These are phyloP conservation scores for Otatea glauca DNA, from an alignment of 176 grass and related monocot genomes.

Conservation along the genomic window DNA sequence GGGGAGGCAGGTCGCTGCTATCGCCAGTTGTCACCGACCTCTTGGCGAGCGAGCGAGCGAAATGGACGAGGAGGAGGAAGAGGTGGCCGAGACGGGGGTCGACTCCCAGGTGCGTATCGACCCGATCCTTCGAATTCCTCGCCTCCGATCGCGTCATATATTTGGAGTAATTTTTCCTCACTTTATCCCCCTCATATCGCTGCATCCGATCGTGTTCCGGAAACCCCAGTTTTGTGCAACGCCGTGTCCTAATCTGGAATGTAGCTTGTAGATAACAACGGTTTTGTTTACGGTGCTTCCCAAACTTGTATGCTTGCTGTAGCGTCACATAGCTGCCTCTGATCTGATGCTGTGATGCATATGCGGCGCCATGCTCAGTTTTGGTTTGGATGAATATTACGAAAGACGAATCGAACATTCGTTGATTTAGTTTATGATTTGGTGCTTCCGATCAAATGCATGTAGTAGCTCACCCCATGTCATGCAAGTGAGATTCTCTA, in stretches of 20 bases:
- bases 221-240: constrained; percentile 25
- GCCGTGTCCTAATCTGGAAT: constrained; percentile 2
- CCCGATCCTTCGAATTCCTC: background rate
- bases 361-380: background rate
- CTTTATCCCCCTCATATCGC: background rate
- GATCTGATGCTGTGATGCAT: constrained; percentile 11
- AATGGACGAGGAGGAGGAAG: constrained; percentile 55
- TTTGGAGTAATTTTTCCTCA: background rate
- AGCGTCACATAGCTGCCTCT: background rate
- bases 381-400: background rate
- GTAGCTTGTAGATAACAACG: background rate
- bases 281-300: background rate
- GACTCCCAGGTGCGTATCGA: constrained; percentile 65
- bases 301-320: background rate
- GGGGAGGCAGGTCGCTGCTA: background rate
- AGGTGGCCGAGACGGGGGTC: constrained; percentile 57
- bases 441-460: background rate
- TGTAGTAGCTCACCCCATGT: background rate
- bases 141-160: background rate
- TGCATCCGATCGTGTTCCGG: constrained; percentile 2
- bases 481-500: background rate
- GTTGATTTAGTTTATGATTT: background rate
- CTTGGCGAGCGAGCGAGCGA: constrained; percentile 11
- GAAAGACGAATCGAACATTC: background rate
- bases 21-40: background rate